Evolutionary conservation across 1,284 basidiomycete species (phyloP).

Genomic region (Fomitopsis betulina): DNA sequence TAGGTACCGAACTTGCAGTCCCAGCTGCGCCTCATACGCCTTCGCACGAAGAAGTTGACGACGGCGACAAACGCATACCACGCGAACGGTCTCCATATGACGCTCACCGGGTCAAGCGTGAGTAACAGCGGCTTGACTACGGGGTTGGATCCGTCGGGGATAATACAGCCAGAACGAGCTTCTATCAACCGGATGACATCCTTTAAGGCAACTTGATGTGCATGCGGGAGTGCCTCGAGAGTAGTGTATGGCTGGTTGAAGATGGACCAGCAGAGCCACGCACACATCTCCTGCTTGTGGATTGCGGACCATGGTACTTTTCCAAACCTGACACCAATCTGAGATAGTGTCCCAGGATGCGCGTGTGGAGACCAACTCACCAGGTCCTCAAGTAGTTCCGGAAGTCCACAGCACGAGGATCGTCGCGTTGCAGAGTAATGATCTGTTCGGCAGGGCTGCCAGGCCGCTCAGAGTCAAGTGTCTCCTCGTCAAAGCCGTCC

Average conservation of each 20-base stretch:
- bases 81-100: conserved; percentile 65
- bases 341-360: not conserved
- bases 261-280: conserved; percentile 85
- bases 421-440: conserved; percentile 49
- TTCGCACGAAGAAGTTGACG: conserved; percentile 48
- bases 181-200: conserved; percentile 62
- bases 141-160: conserved; percentile 62
- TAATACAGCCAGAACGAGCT: conserved; percentile 63
- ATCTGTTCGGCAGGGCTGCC: conserved; percentile 60
- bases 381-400: conserved; percentile 65
- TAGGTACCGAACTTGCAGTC: conserved; percentile 44
- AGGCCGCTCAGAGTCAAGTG: conserved; percentile 45
- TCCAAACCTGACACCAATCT: conserved; percentile 55
- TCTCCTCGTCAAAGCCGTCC: conserved; percentile 53
- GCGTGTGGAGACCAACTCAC: conserved; percentile 23
- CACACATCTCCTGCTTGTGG: conserved; percentile 56
- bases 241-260: conserved; percentile 63
- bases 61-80: conserved; percentile 63
- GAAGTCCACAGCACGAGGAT: conserved; percentile 76
- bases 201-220: conserved; percentile 48
- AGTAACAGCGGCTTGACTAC: conserved; percentile 60
- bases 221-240: conserved; percentile 39
- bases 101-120: conserved; percentile 75
- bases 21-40: conserved; percentile 42
- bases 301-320: conserved; percentile 74